Evolutionary conservation across 192 early-diverging fungal species (phyloP).

Genomic region (Mortierella claussenii): DNA sequence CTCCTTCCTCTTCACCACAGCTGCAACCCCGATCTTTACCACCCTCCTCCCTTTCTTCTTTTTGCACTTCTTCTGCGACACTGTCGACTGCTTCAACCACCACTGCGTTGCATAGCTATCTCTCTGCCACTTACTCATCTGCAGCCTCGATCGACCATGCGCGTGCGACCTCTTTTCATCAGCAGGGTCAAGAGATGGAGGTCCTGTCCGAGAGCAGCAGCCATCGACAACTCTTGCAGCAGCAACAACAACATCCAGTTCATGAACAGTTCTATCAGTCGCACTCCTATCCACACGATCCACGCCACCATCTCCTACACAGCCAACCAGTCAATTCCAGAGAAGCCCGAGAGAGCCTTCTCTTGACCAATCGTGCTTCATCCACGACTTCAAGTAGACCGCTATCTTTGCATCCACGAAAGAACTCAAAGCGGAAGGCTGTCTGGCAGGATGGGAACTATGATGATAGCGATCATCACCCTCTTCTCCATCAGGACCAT

Average conservation of each 20-base stretch:
- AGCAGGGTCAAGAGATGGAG: conserved; percentile 7
- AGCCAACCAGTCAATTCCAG: conserved; percentile 16
- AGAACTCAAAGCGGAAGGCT: conserved; percentile 24
- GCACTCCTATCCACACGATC: conserved; percentile 36
- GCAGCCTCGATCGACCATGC: conserved; percentile 41
- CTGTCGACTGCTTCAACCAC: conserved; percentile 5
- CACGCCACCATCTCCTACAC: conserved; percentile 20
- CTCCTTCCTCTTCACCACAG: conserved; percentile 31
- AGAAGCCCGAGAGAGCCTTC: conserved; percentile 26
- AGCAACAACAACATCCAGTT: neutral
- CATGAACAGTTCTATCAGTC: conserved; percentile 32
- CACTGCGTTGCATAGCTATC: conserved; percentile 16
- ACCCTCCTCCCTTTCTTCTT: conserved; percentile 1
- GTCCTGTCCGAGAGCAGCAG: conserved; percentile 1
- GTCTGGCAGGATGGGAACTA: conserved; percentile 23
- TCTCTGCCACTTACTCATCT: conserved; percentile 26
- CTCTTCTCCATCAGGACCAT: neutral
- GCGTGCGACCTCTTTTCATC: conserved; percentile 38
- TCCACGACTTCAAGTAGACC: neutral
- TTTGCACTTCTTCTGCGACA: no score
- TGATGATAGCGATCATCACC: neutral
- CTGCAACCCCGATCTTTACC: conserved; percentile 8
- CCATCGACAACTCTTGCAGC: neutral
- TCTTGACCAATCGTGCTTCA: conserved; percentile 15
- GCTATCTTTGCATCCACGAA: neutral